Evolutionary conservation across 495 filamentous ascomycete genomes (phyloP).

Genomic region (Bombardia bombarda): DNA sequence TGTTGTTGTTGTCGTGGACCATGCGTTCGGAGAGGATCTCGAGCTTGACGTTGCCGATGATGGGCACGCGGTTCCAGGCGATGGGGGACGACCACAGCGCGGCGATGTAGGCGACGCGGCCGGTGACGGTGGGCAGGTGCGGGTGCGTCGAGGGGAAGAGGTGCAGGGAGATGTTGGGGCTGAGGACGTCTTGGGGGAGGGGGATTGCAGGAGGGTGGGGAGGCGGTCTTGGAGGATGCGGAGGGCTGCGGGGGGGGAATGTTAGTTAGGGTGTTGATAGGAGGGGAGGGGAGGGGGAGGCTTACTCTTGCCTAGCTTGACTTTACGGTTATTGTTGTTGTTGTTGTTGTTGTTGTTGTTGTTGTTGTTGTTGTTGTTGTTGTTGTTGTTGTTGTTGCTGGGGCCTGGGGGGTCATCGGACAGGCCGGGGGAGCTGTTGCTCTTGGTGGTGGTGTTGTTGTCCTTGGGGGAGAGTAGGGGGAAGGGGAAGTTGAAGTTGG

Average conservation of each 20-base stretch:
- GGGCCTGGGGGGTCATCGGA: too few species aligned
- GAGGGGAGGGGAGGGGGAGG: constrained; percentile 1
- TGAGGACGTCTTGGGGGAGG: constrained; percentile 78
- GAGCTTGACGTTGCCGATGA: constrained; percentile 81
- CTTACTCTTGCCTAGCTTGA: constrained; percentile 87
- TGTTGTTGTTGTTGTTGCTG: background rate
- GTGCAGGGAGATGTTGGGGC: constrained; percentile 82
- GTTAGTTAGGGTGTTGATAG: background rate
- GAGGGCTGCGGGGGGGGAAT: constrained; percentile 55
- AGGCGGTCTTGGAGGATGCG: constrained; percentile 79
- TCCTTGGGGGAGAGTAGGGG: background rate
- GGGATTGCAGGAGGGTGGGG: constrained; percentile 75
- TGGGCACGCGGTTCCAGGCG: constrained; percentile 86
- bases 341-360: constrained; percentile 5
- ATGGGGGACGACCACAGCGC: constrained; percentile 93
- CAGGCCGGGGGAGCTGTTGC: too few species aligned
- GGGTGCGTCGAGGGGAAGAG: constrained; percentile 96
- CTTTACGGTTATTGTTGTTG: constrained; percentile 50
- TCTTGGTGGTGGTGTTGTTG: constrained; percentile 22
- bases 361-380: background rate
- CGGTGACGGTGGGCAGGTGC: constrained; percentile 84
- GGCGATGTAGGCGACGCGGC: constrained; percentile 81
- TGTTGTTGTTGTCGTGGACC: constrained; percentile 39
- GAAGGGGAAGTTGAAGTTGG: constrained; percentile 20
- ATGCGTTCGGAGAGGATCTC: constrained; percentile 84